These are phyloP conservation scores for Citrullus mucosospermus DNA, from an alignment of 306 rosid genomes.

Conservation along the genomic window DNA sequence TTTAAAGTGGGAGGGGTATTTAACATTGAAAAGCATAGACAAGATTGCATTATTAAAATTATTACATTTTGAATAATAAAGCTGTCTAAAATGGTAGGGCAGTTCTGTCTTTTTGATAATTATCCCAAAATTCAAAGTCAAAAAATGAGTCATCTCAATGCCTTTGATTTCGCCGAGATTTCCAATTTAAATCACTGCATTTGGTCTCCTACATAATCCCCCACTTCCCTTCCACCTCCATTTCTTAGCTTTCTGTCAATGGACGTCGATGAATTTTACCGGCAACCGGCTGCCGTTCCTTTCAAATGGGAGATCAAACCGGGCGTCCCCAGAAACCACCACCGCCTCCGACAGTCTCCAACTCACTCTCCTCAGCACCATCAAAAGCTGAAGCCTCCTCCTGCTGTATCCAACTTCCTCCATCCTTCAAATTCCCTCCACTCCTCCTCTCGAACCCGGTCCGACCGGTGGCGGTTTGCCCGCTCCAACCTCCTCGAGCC, in stretches of 20 bases:
- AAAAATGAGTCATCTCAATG: constrained; percentile 29
- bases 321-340: constrained; percentile 51
- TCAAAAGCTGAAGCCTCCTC: background rate
- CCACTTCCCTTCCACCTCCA: background rate
- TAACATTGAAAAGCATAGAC: background rate
- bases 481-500: background rate
- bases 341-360: background rate
- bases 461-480: constrained; percentile 50
- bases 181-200: background rate
- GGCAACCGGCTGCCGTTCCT: constrained; percentile 64
- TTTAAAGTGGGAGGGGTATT: background rate
- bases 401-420: background rate
- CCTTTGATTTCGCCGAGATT: constrained; percentile 62
- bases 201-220: background rate
- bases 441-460: constrained; percentile 27
- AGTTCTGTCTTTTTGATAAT: background rate
- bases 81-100: background rate
- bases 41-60: background rate
- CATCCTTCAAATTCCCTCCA: constrained; percentile 28
- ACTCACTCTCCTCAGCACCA: background rate
- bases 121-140: background rate
- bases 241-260: constrained; percentile 1
- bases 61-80: background rate
- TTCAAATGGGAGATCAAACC: constrained; percentile 95
- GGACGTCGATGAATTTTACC: constrained; percentile 46